A percentile compares a stretch with the other conserved stretches of the same genome.
phyloP scores from a whole-genome alignment of 176 grass and related monocot genomes.

The Thalia dealbata region DNA sequence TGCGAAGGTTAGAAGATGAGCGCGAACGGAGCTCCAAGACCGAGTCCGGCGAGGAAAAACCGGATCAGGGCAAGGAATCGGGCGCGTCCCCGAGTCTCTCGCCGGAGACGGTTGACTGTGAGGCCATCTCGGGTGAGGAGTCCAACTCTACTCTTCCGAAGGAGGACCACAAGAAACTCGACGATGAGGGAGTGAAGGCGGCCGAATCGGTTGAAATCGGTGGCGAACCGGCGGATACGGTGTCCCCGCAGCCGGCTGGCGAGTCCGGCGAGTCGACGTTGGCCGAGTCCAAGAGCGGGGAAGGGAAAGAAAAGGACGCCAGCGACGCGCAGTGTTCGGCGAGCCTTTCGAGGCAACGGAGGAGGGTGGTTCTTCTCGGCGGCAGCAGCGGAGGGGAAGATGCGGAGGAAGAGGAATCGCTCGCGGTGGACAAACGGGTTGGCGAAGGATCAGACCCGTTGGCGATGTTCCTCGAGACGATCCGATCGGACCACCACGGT shows the following conservation, averaged over 20 bases:
- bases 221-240: neutral
- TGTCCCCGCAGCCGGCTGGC: conserved; percentile 1
- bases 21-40: conserved; percentile 33
- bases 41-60: conserved; percentile 17
- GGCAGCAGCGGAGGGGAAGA: neutral
- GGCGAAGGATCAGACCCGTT: conserved; percentile 40
- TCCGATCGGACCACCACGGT: conserved; percentile 44
- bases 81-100: conserved; percentile 14
- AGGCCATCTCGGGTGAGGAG: conserved; percentile 49
- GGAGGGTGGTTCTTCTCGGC: neutral
- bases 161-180: conserved; percentile 9
- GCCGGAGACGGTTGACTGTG: conserved; percentile 11
- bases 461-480: conserved; percentile 40
- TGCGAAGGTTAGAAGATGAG: conserved; percentile 62
- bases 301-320: neutral
- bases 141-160: conserved; percentile 86
- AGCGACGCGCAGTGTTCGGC: conserved; percentile 9
- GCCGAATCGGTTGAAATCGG: conserved; percentile 9
- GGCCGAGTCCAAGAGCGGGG: conserved; percentile 42
- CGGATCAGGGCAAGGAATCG: conserved; percentile 28
- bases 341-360: neutral
- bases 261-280: conserved; percentile 58
- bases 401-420: conserved; percentile 9
- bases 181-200: neutral
- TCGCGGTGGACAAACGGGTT: conserved; percentile 7